Conservation (phyloP, 768 basidiomycete genomes). For the Termitomyces sp. region DNA sequence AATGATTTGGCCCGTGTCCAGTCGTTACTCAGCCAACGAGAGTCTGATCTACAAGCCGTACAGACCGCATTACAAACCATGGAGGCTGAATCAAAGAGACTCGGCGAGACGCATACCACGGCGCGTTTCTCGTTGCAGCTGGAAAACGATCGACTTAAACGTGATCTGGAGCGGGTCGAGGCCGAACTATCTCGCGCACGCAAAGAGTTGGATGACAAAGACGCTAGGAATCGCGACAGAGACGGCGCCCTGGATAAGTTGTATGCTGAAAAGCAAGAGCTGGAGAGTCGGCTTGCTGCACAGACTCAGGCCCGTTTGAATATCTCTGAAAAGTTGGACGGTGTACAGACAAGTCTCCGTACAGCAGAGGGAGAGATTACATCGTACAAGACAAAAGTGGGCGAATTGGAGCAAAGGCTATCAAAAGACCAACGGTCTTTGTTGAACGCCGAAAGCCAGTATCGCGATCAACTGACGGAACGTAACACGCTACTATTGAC, state of each 20-base stretch:
- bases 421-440: constrained; percentile 77
- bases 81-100: constrained; percentile 71
- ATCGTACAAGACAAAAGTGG: constrained; percentile 51
- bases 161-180: constrained; percentile 78
- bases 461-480: constrained; percentile 90
- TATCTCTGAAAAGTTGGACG: constrained; percentile 85
- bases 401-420: constrained; percentile 74
- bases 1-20: constrained; percentile 59
- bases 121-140: constrained; percentile 85
- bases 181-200: constrained; percentile 70
- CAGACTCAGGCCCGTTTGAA: constrained; percentile 87
- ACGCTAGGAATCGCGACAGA: constrained; percentile 59
- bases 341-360: constrained; percentile 52
- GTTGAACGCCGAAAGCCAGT: constrained; percentile 68
- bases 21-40: constrained; percentile 62
- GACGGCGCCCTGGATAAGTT: constrained; percentile 71
- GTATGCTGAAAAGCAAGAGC: constrained; percentile 74
- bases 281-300: constrained; percentile 70
- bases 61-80: constrained; percentile 65
- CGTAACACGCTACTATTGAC: constrained; percentile 86
- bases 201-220: constrained; percentile 62
- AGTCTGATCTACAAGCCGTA: constrained; percentile 67
- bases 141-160: constrained; percentile 79
- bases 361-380: constrained; percentile 64
- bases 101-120: constrained; percentile 80